Base-by-base conservation (phyloP, 768 basidiomycete genomes). In the Tulasnella sp. region DNA sequence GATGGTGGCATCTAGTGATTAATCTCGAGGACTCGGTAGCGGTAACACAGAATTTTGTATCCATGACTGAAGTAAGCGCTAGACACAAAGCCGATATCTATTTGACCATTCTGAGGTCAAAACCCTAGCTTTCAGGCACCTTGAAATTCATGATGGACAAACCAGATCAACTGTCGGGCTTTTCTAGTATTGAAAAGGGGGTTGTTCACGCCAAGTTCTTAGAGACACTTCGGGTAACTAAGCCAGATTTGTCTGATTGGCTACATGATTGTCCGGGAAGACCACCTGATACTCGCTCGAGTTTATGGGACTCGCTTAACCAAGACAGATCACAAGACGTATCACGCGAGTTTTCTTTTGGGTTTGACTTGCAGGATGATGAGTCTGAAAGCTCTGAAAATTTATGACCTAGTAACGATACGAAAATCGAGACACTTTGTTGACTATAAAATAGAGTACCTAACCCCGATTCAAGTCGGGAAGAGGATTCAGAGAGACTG, bases 1-100 rank as follows among this genome's bases (percentile, higher is more conserved):
- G 59, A n/a, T 63, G 58, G 57, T 63, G 62, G 62, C 62, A 63
- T 45, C 53, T 61, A 44, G 62, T 63, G 20, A 45, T 63, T 22
- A 63, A 63, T 47, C 57, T 63, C 34, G 55, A 58, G 5, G 51
- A 56, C 15, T 56, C 58, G 10, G 45, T 62, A 33, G 62, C 62
- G 10, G 59, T 63, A 19, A 63, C 62, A 8, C 62, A 63, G 43
- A 63, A 63, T 55, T 63, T 57, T 34, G 61, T 63, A 10, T 60
- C 61, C 4, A 39, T 29, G 13, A 33, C 40, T 35, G 60, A 58
- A 40, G 54, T 46, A 5, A 13, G 35, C 29, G 9, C 8, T 25
- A 5, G 5, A 37, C 16, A 9, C 13, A 3, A 37, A 34, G 20
- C 16, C 10, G 13, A 37, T 15, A 13, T 51, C n/a, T 31, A 31